Conservation (phyloP, 176 grass and related monocot genomes). For the Otatea glauca region DNA sequence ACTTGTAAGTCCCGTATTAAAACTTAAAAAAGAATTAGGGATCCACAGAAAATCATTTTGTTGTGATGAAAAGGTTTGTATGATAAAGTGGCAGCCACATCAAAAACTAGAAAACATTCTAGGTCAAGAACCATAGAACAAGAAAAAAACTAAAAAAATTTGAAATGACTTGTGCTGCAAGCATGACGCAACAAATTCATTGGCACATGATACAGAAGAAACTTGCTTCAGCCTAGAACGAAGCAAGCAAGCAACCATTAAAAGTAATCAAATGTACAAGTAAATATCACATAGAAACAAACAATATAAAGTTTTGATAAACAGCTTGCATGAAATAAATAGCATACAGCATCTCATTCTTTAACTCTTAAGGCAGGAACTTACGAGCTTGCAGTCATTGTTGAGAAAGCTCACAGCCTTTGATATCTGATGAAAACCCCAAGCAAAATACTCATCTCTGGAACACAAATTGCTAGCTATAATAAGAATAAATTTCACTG, state of each 20-base stretch:
- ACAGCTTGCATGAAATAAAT: slow-evolving; percentile 18
- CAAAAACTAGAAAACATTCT: slow-evolving; percentile 23
- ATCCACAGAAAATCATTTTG: slow-evolving; percentile 20
- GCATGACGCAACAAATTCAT: neutral
- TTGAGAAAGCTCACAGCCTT: slow-evolving; percentile 99
- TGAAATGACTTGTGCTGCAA: slow-evolving; percentile 14
- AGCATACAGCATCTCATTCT: slow-evolving; percentile 7
- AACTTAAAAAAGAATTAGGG: neutral
- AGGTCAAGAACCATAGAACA: neutral
- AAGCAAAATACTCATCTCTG: slow-evolving; percentile 99
- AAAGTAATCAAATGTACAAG: slow-evolving; percentile 28
- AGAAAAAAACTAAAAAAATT: neutral
- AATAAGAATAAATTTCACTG: slow-evolving; percentile 21
- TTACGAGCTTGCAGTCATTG: slow-evolving; percentile 98
- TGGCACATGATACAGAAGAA: slow-evolving; percentile 13
- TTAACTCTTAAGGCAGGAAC: slow-evolving; percentile 40
- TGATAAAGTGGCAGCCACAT: slow-evolving; percentile 5
- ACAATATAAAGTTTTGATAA: neutral
- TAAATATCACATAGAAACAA: slow-evolving; percentile 22
- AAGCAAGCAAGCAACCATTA: slow-evolving; percentile 7
- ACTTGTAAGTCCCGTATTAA: neutral
- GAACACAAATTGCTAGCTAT: slow-evolving; percentile 37
- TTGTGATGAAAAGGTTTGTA: neutral
- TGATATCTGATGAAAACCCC: slow-evolving; percentile 98
- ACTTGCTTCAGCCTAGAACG: neutral